Percentiles rank a stretch among this genome's conserved stretches.
Conservation (phyloP, 768 basidiomycete genomes). For the Agrocybe chaxingu region DNA sequence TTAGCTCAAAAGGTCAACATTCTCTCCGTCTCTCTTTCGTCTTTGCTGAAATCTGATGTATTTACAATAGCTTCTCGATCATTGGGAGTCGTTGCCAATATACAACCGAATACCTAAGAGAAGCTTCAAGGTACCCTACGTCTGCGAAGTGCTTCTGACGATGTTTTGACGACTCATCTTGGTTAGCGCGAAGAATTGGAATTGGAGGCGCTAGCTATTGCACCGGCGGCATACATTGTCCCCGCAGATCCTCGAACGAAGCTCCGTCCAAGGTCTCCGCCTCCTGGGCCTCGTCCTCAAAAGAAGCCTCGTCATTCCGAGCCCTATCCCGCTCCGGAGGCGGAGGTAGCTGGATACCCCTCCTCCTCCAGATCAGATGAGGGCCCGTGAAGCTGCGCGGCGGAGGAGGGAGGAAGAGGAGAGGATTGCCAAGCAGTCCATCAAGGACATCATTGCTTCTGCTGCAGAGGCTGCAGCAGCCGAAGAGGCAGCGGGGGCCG, state of each 20-base stretch:
- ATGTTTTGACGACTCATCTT: not conserved
- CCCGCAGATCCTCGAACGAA: not conserved
- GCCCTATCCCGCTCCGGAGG: not conserved
- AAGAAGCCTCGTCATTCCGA: not conserved
- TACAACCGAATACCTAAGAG: conserved; percentile 88
- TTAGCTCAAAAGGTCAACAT: conserved; percentile 62
- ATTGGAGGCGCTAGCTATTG: not conserved
- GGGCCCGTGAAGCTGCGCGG: not conserved
- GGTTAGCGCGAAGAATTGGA: not conserved
- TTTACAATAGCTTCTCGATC: conserved; percentile 58
- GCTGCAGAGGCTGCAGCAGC: conserved; percentile 30
- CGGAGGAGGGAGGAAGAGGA: conserved; percentile 7
- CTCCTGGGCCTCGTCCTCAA: not conserved
- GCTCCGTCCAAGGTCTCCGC: not conserved
- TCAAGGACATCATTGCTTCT: conserved; percentile 35
- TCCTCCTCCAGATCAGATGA: not conserved
- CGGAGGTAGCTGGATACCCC: not conserved
- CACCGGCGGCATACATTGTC: not conserved
- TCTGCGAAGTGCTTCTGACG: not conserved
- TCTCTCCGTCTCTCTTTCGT: not conserved
- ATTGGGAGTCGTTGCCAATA: conserved; percentile 77
- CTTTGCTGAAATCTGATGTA: not conserved
- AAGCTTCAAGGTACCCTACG: conserved; percentile 25
- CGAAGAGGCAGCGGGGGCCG: conserved; percentile 23
- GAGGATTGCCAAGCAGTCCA: conserved; percentile 20